These are phyloP conservation scores for Furcasterigmium furcatum DNA, from an alignment of 2,329 filamentous ascomycete genomes.

Conservation along the genomic window DNA sequence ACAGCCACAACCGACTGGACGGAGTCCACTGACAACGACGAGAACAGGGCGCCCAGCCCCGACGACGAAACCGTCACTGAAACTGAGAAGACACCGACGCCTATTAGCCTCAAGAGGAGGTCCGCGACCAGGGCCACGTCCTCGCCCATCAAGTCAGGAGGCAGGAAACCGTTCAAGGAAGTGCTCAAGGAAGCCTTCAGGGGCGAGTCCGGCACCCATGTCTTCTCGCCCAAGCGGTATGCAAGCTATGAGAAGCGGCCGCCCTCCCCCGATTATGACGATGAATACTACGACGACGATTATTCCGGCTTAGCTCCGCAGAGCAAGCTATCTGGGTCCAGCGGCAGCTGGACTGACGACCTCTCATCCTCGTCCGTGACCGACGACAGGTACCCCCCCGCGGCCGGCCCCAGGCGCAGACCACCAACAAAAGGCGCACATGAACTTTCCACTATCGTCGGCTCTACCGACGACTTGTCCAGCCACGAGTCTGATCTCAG, in stretches of 20 bases:
- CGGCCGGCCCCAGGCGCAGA: slow-evolving; percentile 28
- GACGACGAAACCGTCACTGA: slow-evolving; percentile 10
- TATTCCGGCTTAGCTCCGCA: slow-evolving; percentile 9
- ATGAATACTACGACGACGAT: slow-evolving; percentile 16
- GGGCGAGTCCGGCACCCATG: slow-evolving; percentile 53
- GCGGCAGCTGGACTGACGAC: slow-evolving; percentile 19
- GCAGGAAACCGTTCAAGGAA: slow-evolving; percentile 53
- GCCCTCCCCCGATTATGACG: slow-evolving; percentile 16
- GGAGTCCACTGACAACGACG: slow-evolving; percentile 10
- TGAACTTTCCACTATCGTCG: slow-evolving; percentile 53
- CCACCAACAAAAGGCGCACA: slow-evolving; percentile 54
- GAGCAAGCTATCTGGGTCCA: slow-evolving; percentile 23
- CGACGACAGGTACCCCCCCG: slow-evolving; percentile 16
- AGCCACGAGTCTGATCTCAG: slow-evolving; percentile 45
- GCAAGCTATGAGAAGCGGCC: slow-evolving; percentile 42
- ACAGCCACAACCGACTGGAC: slow-evolving; percentile 9
- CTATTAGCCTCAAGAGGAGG: slow-evolving; percentile 49
- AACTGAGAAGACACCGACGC: slow-evolving; percentile 25
- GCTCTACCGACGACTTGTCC: slow-evolving; percentile 45
- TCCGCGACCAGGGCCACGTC: slow-evolving; percentile 49
- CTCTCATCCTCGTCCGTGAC: slow-evolving; percentile 18
- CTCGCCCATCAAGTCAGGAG: slow-evolving; percentile 42
- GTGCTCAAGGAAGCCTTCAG: slow-evolving; percentile 59
- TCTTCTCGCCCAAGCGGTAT: slow-evolving; percentile 42
- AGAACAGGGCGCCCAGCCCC: slow-evolving; percentile 6